Evolutionary conservation across 2,329 filamentous ascomycete species (phyloP), one percentile per base, ranked within the genome.

Genomic region (Neofusicoccum ribis): DNA sequence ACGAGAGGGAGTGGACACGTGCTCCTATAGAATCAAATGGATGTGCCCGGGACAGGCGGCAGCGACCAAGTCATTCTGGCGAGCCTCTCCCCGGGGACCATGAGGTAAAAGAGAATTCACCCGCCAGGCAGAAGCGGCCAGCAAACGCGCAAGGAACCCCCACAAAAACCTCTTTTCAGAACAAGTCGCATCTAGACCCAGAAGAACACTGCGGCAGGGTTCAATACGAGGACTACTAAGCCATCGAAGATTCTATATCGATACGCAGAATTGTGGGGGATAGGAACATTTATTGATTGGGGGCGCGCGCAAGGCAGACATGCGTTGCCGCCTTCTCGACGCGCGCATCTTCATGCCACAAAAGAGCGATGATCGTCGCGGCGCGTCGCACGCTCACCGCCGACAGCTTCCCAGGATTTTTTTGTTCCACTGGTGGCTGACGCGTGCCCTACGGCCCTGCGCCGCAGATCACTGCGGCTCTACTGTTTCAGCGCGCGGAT

Each of bases 381-480:
- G 27, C 27, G 27, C 37, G 1, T 31, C 20, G 52, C 52, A 17
- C 36, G 27, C 51, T 11, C 51, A 3, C n/a, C 14, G 51, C 36
- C 36, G 36, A 47, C 51, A 4, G 36, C 15, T n/a, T 7, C 43
- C 56, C 11, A 47, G n/a, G 15, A 17, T 8, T 20, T 17, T 36
- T 20, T 47, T 31, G 27, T 31, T 31, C 27, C 56, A 46, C 31
- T 11, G 5, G 31, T 60, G 56, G 56, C 56, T 47, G 43, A 60
- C 23, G 54, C 15, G 12, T 23, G 27, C 27, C 27, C 56, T 31
- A 34, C 1, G 39, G 39, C 39, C 39, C 27, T 37, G 31, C 56
- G 43, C 41, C 17, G 56, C 17, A 47, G 56, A 60, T 60, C 56
- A 46, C 56, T 47, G 27, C 56, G 41, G 56, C 56, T 49, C 56